Evolutionary conservation across 108 stramenopile genomes (phyloP), one percentile per base, ranked within the genome.

Genomic region (Tribonema minus): DNA sequence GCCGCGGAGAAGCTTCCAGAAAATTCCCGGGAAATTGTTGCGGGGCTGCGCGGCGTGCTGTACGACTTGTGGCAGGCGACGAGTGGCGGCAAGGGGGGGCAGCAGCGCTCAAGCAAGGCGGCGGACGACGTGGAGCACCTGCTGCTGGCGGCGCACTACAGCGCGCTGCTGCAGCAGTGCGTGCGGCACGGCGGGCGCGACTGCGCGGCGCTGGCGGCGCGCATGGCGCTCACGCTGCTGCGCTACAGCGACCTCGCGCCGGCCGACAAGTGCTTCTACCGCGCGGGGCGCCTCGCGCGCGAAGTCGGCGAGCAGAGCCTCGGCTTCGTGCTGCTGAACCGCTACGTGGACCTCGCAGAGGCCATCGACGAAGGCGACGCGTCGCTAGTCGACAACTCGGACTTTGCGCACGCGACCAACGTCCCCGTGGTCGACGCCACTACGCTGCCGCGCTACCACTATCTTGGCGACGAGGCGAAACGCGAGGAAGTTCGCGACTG

Each of bases 291-390:
- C 39, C 64, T 82, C 12, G 76, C 67, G 69, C 67, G 70, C 25
- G 82, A 88, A 5, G 30, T 63, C n/a, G 86, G 82, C 26, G 41
- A 87, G 34, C 58, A 71, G 1, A 88, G 84, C 73, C 58, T 90
- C 58, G 90, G 89, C 4, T 91, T 90, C 54, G 82, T 90, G 37
- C 82, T 91, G 30, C 72, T 90, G 27, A 91, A 91, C 67, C 83
- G 90, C 1, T 90, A 89, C 85, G 75, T 91, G 0, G 90, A 91
- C 38, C 63, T 91, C 7, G 74, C 86, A 28, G 90, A 91, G 72
- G 89, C 90, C 29, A 89, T 90, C 38, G 90, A 91, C n/a, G 87
- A 88, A 12, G 82, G 68, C 1, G 85, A 86, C 68, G 32, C 84
- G 25, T 32, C 33, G 29, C 35, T 80, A 2, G 37, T 89, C 15